phyloP scores from a whole-genome alignment of 371 early-diverging fungal species.

The Lichtheimia ramosa region DNA sequence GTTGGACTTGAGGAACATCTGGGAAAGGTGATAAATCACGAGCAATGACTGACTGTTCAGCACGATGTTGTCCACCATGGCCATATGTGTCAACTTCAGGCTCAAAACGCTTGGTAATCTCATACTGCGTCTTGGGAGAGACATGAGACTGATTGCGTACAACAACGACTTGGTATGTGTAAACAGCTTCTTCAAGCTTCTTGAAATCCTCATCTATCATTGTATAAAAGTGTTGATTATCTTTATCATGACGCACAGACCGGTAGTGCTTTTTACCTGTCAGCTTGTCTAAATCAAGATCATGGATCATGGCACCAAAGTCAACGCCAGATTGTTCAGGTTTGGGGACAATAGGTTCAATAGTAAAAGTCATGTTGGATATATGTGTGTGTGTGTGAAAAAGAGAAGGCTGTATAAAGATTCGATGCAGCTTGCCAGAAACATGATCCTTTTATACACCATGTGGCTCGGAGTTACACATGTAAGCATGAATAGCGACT shows the following conservation, averaged over 20 bases:
- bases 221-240: neutral
- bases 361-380: slow-evolving; percentile 38
- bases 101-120: slow-evolving; percentile 44
- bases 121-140: slow-evolving; percentile 40
- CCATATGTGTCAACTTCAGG: slow-evolving; percentile 48
- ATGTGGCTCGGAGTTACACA: too few species aligned
- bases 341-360: slow-evolving; percentile 35
- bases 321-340: slow-evolving; percentile 45
- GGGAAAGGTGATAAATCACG: slow-evolving; percentile 49
- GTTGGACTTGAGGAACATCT: slow-evolving; percentile 42
- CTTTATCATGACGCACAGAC: too few species aligned
- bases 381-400: too few species aligned
- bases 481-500: too few species aligned
- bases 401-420: too few species aligned
- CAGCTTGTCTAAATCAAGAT: slow-evolving; percentile 44
- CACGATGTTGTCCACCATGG: slow-evolving; percentile 43
- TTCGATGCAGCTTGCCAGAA: too few species aligned
- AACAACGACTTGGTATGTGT: slow-evolving; percentile 45
- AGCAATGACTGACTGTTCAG: slow-evolving; percentile 42
- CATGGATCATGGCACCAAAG: slow-evolving; percentile 41
- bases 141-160: slow-evolving; percentile 45
- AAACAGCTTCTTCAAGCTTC: slow-evolving; percentile 43
- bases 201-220: slow-evolving; percentile 43
- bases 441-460: too few species aligned
- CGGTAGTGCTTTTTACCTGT: slow-evolving; percentile 24